A percentile compares a stretch with the other conserved stretches of the same genome.
Evolutionary conservation across 139 green algal species (phyloP).

Genomic region (Nannochloris sp.): DNA sequence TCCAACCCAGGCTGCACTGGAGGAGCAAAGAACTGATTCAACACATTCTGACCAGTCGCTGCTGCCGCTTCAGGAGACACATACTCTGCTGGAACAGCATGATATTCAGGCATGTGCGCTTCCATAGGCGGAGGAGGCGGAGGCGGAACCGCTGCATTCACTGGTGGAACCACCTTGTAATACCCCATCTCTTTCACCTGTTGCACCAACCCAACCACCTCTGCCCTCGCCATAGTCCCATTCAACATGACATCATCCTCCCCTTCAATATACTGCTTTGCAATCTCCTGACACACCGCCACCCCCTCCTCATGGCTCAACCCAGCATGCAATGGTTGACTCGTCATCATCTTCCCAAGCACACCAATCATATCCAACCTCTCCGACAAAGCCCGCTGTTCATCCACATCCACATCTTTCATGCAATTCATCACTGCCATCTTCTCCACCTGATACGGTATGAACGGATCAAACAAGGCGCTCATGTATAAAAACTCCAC

Average conservation of each 20-base stretch:
- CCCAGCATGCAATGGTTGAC: neutral
- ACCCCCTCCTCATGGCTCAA: slow-evolving; percentile 20
- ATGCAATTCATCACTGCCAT: neutral
- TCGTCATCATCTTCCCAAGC: slow-evolving; percentile 12
- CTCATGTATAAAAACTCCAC: slow-evolving; percentile 20
- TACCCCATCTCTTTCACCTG: neutral
- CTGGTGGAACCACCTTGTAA: neutral
- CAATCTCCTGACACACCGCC: slow-evolving; percentile 23
- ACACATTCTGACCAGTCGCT: slow-evolving; percentile 19
- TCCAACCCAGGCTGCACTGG: too few relatives aligned
- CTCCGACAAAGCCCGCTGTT: slow-evolving; percentile 6
- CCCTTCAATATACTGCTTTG: neutral
- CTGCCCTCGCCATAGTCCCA: neutral
- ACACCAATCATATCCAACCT: slow-evolving; percentile 13
- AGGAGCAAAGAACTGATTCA: slow-evolving; percentile 17
- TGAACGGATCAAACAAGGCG: slow-evolving; percentile 6
- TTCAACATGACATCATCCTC: neutral
- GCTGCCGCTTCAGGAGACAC: slow-evolving; percentile 13
- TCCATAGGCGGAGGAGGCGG: neutral
- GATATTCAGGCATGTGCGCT: neutral
- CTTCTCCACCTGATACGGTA: slow-evolving; percentile 13
- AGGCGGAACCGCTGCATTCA: neutral
- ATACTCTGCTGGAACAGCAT: slow-evolving; percentile 2
- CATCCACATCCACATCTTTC: slow-evolving; percentile 6
- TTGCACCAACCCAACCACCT: neutral